Evolutionary conservation across 2,329 filamentous ascomycete genomes (phyloP).

Genomic region (Juglanconis sp.): DNA sequence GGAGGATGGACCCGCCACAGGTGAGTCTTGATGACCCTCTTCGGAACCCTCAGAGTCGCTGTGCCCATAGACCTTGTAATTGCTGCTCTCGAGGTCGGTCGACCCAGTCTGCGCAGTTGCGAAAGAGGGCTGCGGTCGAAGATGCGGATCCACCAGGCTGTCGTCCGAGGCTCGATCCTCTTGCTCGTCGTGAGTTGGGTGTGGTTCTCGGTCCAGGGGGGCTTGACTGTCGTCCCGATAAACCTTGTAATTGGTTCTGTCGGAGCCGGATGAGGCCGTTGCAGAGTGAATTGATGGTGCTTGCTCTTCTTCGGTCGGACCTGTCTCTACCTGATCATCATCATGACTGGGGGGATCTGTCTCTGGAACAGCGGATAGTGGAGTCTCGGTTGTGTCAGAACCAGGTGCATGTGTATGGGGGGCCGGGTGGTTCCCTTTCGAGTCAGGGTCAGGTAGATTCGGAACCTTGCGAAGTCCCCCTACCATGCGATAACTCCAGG

Average conservation of each 20-base stretch:
- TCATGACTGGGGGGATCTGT: conserved; percentile 26
- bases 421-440: conserved; percentile 38
- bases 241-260: conserved; percentile 46
- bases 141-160: conserved; percentile 6
- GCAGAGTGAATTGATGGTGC: conserved; percentile 33
- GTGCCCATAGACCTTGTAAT: conserved; percentile 52
- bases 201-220: not conserved
- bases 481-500: conserved; percentile 53
- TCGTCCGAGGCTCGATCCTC: not conserved
- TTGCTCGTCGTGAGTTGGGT: not conserved
- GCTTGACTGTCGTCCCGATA: conserved; percentile 35
- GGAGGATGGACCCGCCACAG: not conserved
- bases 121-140: conserved; percentile 36
- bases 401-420: conserved; percentile 21
- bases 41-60: conserved; percentile 27
- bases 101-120: conserved; percentile 38
- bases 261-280: conserved; percentile 41
- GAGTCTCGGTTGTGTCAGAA: conserved; percentile 24
- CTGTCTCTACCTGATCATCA: conserved; percentile 4
- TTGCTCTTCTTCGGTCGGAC: conserved; percentile 27
- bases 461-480: conserved; percentile 54
- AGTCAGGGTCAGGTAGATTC: conserved; percentile 40
- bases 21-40: conserved; percentile 5
- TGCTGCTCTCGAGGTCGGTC: conserved; percentile 48
- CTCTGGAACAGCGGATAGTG: conserved; percentile 32